Percentiles rank a stretch among this genome's conserved stretches.
Conservation (phyloP, 1,139 yeast species). For the Nakaseomyces uthaithaninus region DNA sequence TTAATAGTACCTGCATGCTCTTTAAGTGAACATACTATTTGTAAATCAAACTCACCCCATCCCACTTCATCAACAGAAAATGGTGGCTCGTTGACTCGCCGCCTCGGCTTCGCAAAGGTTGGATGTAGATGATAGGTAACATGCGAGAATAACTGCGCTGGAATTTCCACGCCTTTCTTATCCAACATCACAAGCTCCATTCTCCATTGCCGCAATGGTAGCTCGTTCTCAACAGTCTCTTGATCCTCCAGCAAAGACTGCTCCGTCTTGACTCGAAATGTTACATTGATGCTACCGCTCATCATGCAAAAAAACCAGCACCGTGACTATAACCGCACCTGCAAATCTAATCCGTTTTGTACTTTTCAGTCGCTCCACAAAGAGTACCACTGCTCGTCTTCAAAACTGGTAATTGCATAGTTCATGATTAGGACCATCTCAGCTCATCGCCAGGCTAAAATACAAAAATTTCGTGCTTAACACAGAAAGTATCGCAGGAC, state of each 20-base stretch:
- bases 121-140: conserved; percentile 90
- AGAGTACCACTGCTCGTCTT: no score
- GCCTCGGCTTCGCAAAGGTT: conserved; percentile 76
- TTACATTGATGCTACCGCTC: conserved; percentile 37
- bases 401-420: no score
- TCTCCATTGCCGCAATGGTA: conserved; percentile 92
- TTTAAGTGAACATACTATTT: conserved; percentile 60
- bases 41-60: conserved; percentile 95
- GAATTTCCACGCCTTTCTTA: conserved; percentile 67
- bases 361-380: no score
- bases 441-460: no score
- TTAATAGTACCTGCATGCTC: conserved; percentile 80
- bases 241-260: conserved; percentile 65
- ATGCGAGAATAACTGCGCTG: conserved; percentile 75
- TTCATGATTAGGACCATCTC: no score
- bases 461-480: no score
- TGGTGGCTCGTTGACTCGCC: conserved; percentile 76
- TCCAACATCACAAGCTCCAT: conserved; percentile 66
- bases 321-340: no score
- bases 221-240: conserved; percentile 55
- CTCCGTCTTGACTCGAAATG: conserved; percentile 76
- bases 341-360: no score
- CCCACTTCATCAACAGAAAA: conserved; percentile 84
- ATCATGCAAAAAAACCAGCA: neutral
- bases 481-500: no score